These are phyloP conservation scores for Acidomyces sp. DNA, from an alignment of 495 filamentous ascomycete species.

Conservation along the genomic window DNA sequence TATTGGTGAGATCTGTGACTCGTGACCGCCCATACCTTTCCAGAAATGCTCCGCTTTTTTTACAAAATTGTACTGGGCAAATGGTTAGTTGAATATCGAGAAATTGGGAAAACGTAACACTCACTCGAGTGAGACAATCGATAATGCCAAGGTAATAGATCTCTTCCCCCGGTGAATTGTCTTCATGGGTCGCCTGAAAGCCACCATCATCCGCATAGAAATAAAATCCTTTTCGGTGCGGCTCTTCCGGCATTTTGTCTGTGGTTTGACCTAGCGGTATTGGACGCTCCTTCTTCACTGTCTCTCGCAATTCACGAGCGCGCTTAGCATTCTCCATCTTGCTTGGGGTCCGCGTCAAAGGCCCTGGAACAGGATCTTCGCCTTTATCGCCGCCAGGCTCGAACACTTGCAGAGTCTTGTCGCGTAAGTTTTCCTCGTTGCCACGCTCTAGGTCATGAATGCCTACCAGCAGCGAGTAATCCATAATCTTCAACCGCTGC, in stretches of 20 bases:
- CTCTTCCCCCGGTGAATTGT: conserved; percentile 70
- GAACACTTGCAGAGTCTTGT: conserved; percentile 90
- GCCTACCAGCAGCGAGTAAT: conserved; percentile 90
- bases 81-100: conserved; percentile 28
- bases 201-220: conserved; percentile 94
- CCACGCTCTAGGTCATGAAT: conserved; percentile 81
- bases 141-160: conserved; percentile 98
- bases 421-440: conserved; percentile 89
- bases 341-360: conserved; percentile 77
- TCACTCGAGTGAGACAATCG: conserved; percentile 89
- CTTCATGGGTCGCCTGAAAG: conserved; percentile 83
- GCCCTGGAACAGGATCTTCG: conserved; percentile 26
- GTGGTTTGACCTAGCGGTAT: conserved; percentile 73
- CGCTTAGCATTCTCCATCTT: conserved; percentile 88
- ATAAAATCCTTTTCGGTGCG: conserved; percentile 50
- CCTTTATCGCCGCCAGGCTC: conserved; percentile 68
- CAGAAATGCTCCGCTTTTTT: conserved; percentile 87
- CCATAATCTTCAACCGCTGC: conserved; percentile 89
- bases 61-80: conserved; percentile 60
- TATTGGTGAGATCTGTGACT: conserved; percentile 82
- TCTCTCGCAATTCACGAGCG: conserved; percentile 79
- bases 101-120: no score
- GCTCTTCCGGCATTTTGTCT: conserved; percentile 75
- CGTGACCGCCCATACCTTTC: conserved; percentile 74
- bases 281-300: conserved; percentile 83